Evolutionary conservation across 2,329 filamentous ascomycete genomes (phyloP), one percentile per base, ranked within the genome.

Genomic region (Fonsecaea monophora): DNA sequence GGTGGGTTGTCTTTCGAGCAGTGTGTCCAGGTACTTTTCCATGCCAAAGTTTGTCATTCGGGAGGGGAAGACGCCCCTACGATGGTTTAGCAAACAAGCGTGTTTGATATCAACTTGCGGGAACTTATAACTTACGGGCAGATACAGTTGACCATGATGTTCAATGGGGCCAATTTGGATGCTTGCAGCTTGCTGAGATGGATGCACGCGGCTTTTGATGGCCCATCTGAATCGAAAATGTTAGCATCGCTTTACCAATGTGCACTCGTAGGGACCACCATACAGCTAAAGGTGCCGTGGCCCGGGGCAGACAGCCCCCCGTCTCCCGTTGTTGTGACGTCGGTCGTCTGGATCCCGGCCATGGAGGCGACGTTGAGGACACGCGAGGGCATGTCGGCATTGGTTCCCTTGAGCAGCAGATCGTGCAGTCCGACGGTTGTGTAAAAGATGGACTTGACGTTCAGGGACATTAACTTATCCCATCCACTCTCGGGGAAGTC

Each of bases 401-500:
- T 77, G 18, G 81, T 78, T 1, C 77, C 82, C 68, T 83, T 84
- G 34, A 79, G 76, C 54, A 85, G 73, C 38, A 85, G 74, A 5
- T 78, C 77, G 66, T 84, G 83, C 64, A 84, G 74, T 10, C 81
- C 81, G 75, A 81, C 70, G n/a, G 71, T 73, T 57, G 65, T 71
- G 70, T 83, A 82, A 71, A 84, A 85, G 42, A 85, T 81, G 15
- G 81, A 82, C 74, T 85, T 84, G 15, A 85, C 82, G 71, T 85
- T 85, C 70, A 85, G 75, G 9, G 81, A 82, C 70, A 86, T 83
- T 25, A 87, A 78, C 69, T 86, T 84, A 69, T 86, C 85, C 83
- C 85, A 87, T 48, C 83, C 85, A 55, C 81, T 78, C 68, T 86
- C 84, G 0, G 84, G 84, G 71, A 86, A 87, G 74, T 86, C 80